A percentile compares a stretch with the other conserved stretches of the same genome.
These are phyloP conservation scores for Lasiodiplodia theobromae DNA, from an alignment of 2,329 filamentous ascomycete species.

Conservation along the genomic window DNA sequence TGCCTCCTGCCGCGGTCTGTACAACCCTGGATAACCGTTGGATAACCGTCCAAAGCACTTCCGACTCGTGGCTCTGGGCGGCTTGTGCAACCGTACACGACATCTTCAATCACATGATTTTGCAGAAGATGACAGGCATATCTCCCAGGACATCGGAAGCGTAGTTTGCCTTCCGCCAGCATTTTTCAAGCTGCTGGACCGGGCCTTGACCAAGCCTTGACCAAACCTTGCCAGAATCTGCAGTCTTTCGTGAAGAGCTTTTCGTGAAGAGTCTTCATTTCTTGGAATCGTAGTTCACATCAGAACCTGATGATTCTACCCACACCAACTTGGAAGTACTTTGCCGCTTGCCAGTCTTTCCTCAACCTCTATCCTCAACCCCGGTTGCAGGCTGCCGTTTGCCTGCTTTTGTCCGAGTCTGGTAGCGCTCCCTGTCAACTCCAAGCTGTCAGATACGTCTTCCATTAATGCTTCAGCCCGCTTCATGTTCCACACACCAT, in stretches of 20 bases:
- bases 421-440: too few relatives aligned
- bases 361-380: too few relatives aligned
- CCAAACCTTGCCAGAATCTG: not conserved
- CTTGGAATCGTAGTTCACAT: not conserved
- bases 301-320: not conserved
- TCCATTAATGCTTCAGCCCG: not conserved
- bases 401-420: too few relatives aligned
- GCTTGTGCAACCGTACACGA: not conserved
- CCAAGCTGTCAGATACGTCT: not conserved
- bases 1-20: not conserved
- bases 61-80: not conserved
- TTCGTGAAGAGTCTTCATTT: not conserved
- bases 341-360: too few relatives aligned
- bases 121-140: not conserved
- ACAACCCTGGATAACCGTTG: not conserved
- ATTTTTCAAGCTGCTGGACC: not conserved
- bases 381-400: too few relatives aligned
- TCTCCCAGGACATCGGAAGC: not conserved
- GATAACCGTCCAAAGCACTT: not conserved
- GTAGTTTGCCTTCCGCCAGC: not conserved
- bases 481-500: not conserved
- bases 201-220: not conserved
- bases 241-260: not conserved
- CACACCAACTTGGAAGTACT: not conserved
- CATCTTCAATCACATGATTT: not conserved